Evolutionary conservation across 1,139 yeast species (phyloP).

Genomic region (Suhomyces anneliseae): DNA sequence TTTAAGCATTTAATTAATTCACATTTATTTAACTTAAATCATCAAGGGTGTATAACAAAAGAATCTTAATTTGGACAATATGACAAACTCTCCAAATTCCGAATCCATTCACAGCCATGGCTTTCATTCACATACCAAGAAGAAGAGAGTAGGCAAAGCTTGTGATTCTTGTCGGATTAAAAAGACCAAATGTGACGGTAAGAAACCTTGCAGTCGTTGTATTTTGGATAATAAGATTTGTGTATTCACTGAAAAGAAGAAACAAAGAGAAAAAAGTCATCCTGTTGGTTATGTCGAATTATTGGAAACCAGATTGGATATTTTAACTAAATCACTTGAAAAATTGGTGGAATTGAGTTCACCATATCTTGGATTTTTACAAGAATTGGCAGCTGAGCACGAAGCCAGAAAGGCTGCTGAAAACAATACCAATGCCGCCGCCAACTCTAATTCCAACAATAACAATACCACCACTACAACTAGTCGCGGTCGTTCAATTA

Average conservation of each 20-base stretch:
- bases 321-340: conserved; percentile 57
- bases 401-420: conserved; percentile 4
- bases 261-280: conserved; percentile 58
- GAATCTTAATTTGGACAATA: background rate
- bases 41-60: background rate
- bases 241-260: conserved; percentile 69
- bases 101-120: conserved; percentile 2
- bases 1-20: background rate
- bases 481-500: background rate
- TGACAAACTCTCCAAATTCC: conserved; percentile 9
- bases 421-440: background rate
- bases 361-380: conserved; percentile 37
- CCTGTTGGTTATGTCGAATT: conserved; percentile 71
- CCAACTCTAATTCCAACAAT: too few relatives aligned
- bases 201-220: conserved; percentile 73
- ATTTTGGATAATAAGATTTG: conserved; percentile 70
- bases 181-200: conserved; percentile 76
- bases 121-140: conserved; percentile 29
- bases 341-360: conserved; percentile 36
- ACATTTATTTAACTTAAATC: background rate
- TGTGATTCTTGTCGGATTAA: conserved; percentile 78
- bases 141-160: conserved; percentile 77
- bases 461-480: background rate
- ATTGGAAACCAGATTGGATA: conserved; percentile 64
- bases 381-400: conserved; percentile 19